These are phyloP conservation scores for Pseudodiploospora longispora DNA, from an alignment of 2,329 filamentous ascomycete genomes.

Conservation along the genomic window DNA sequence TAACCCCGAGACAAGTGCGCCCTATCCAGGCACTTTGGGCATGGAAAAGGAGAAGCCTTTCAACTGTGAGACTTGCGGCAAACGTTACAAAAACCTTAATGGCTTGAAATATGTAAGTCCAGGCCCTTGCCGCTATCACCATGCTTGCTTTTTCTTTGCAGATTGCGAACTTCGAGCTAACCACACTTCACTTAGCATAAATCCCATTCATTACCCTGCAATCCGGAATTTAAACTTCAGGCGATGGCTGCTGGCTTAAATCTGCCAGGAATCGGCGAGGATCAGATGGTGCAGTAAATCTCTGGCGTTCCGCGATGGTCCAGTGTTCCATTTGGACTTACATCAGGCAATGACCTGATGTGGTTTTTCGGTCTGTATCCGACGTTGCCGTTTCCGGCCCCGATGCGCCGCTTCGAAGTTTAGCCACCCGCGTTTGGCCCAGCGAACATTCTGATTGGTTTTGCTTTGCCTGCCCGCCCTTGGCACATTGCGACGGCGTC, in stretches of 20 bases:
- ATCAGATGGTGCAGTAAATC: conserved; percentile 29
- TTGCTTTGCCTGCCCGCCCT: too few species aligned
- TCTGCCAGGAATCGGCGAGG: conserved; percentile 37
- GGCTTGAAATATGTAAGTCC: conserved; percentile 81
- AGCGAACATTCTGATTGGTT: too few species aligned
- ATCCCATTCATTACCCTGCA: conserved; percentile 80
- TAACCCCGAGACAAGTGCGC: conserved; percentile 86
- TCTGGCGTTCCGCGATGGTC: neutral
- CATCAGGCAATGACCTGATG: too few species aligned
- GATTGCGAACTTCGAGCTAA: conserved; percentile 21
- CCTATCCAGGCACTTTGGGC: conserved; percentile 92
- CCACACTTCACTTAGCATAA: conserved; percentile 46
- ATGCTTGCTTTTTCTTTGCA: neutral
- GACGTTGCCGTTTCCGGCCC: too few species aligned
- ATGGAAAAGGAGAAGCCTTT: conserved; percentile 99
- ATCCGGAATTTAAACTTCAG: conserved; percentile 61
- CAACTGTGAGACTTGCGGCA: conserved; percentile 92
- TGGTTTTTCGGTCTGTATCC: too few species aligned
- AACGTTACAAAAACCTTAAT: conserved; percentile 98
- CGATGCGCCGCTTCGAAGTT: too few species aligned
- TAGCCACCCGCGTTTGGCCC: too few species aligned
- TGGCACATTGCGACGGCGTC: conserved; percentile 9
- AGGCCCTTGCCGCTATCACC: neutral
- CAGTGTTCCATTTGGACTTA: too few species aligned
- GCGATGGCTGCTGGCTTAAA: conserved; percentile 37